phyloP scores from a whole-genome alignment of 2,329 filamentous ascomycete species.

The Exophiala dermatitidis region DNA sequence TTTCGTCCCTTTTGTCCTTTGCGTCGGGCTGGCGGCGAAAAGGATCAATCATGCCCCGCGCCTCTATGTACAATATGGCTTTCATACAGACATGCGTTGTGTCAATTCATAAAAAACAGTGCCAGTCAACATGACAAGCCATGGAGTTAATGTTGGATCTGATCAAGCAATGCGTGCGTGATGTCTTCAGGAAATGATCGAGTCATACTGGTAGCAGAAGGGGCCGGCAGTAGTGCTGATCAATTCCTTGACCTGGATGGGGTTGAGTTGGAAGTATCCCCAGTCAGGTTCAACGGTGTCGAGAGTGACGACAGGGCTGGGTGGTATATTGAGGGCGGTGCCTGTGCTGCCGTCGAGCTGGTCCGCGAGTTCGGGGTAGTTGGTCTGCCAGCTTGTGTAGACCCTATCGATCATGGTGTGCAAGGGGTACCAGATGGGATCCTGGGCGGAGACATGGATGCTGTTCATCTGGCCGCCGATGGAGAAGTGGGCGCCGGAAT shows the following conservation, averaged over 20 bases:
- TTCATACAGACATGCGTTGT: too few species aligned
- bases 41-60: too few species aligned
- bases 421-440: slow-evolving; percentile 27
- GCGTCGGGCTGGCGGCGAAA: too few species aligned
- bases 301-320: slow-evolving; percentile 24
- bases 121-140: too few species aligned
- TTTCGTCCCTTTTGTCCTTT: not conserved
- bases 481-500: slow-evolving; percentile 26
- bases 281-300: slow-evolving; percentile 22
- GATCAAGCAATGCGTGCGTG: not conserved
- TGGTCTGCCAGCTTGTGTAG: slow-evolving; percentile 25
- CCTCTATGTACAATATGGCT: too few species aligned
- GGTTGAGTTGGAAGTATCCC: slow-evolving; percentile 22
- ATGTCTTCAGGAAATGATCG: slow-evolving; percentile 7
- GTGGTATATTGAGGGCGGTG: slow-evolving; percentile 25
- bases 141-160: not conserved
- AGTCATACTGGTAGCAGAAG: slow-evolving; percentile 28
- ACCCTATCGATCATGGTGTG: slow-evolving; percentile 27
- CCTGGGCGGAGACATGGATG: slow-evolving; percentile 26
- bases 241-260: slow-evolving; percentile 23
- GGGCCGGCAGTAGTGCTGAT: slow-evolving; percentile 26
- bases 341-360: slow-evolving; percentile 23
- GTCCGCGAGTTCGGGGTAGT: slow-evolving; percentile 20
- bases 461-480: slow-evolving; percentile 26
- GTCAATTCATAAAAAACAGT: too few species aligned